phyloP scores from a whole-genome alignment of 1,284 basidiomycete genomes.

The Pisolithus thermaeus region DNA sequence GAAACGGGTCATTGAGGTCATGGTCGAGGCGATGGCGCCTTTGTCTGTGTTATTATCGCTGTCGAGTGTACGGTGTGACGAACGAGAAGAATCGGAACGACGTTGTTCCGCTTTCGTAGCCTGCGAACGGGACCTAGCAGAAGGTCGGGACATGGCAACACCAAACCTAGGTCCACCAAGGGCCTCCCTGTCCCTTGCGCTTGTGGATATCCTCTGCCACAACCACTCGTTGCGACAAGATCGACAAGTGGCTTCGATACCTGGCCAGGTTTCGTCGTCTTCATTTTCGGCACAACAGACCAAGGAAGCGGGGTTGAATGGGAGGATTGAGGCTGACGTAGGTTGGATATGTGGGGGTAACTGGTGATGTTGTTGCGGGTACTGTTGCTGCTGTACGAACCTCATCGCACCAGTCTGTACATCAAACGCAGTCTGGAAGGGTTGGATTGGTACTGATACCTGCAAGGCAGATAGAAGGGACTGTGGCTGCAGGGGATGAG shows the following conservation, averaged over 20 bases:
- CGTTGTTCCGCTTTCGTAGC: no score
- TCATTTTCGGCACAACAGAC: slow-evolving; percentile 62
- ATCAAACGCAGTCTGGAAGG: no score
- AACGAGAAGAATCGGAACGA: no score
- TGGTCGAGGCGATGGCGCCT: no score
- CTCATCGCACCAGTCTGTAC: slow-evolving; percentile 25
- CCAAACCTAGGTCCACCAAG: slow-evolving; percentile 45
- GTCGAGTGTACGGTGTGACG: no score
- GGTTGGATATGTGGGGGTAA: no score
- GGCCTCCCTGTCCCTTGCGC: slow-evolving; percentile 49
- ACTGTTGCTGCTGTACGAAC: slow-evolving; percentile 26
- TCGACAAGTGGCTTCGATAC: slow-evolving; percentile 59
- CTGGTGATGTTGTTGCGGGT: not conserved
- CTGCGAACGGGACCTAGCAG: not conserved
- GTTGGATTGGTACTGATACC: no score
- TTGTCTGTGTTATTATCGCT: no score
- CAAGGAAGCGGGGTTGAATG: slow-evolving; percentile 26
- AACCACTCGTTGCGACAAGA: slow-evolving; percentile 56
- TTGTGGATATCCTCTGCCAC: slow-evolving; percentile 45
- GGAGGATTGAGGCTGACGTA: not conserved
- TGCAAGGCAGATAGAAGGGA: no score
- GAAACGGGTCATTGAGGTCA: slow-evolving; percentile 12
- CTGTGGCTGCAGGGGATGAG: slow-evolving; percentile 10
- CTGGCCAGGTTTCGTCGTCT: slow-evolving; percentile 61
- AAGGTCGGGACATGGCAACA: slow-evolving; percentile 11